Percentiles rank a stretch among this genome's conserved stretches.
phyloP scores from a whole-genome alignment of 768 basidiomycete genomes.

The Leccinum olivaceopallidum region DNA sequence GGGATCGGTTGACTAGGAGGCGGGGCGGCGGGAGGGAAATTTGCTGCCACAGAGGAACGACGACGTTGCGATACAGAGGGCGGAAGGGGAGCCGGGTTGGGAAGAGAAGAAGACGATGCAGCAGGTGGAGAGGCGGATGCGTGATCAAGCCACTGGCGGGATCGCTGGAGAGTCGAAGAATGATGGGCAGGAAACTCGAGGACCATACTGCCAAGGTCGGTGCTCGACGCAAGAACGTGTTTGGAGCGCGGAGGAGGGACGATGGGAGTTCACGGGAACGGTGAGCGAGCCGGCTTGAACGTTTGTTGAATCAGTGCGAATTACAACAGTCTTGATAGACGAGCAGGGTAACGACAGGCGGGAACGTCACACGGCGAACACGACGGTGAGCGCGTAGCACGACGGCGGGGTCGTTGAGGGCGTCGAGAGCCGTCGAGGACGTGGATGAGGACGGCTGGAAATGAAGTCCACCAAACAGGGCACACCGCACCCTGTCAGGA shows the following conservation, averaged over 20 bases:
- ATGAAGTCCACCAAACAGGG: conserved; percentile 9
- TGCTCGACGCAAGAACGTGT: background rate
- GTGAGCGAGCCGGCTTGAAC: conserved; percentile 3
- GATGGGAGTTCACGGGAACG: conserved; percentile 6
- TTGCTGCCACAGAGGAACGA: conserved; percentile 69
- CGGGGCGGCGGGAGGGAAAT: conserved; percentile 64
- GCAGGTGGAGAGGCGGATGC: conserved; percentile 19
- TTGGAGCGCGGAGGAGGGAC: background rate
- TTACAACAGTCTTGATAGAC: conserved; percentile 15
- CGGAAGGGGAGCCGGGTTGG: conserved; percentile 33
- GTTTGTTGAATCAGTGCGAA: conserved; percentile 17
- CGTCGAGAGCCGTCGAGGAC: conserved; percentile 14
- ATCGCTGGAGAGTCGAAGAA: conserved; percentile 27
- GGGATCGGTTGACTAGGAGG: conserved; percentile 79
- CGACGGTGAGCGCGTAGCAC: conserved; percentile 14
- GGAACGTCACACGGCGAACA: conserved; percentile 11
- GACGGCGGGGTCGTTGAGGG: conserved; percentile 5
- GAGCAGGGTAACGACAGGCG: conserved; percentile 1
- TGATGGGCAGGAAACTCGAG: conserved; percentile 32
- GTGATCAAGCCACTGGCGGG: conserved; percentile 38
- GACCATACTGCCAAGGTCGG: conserved; percentile 27
- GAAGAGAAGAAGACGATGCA: conserved; percentile 34
- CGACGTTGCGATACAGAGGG: conserved; percentile 47
- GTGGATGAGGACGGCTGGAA: conserved; percentile 1
- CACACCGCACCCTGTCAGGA: conserved; percentile 13